Conservation (phyloP, 495 filamentous ascomycete species). For the Neurospora africana region DNA sequence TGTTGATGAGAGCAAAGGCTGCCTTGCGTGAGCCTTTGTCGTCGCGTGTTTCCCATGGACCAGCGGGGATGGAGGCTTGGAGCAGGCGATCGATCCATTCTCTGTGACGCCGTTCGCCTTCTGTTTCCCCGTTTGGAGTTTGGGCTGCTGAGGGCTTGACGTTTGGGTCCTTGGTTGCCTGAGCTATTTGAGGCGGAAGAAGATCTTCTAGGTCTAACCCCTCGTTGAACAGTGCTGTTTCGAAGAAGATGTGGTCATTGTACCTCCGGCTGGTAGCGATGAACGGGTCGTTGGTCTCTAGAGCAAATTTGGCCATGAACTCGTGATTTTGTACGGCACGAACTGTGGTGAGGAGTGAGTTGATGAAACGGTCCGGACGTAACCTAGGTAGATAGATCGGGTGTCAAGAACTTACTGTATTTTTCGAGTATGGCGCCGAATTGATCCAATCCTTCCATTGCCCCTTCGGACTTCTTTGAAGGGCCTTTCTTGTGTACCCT, state of each 20-base stretch:
- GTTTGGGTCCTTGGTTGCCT: neutral
- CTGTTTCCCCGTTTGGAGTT: neutral
- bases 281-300: neutral
- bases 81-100: neutral
- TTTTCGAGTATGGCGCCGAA: neutral
- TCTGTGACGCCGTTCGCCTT: neutral
- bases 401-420: neutral
- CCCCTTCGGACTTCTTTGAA: neutral
- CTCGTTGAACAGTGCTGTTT: neutral
- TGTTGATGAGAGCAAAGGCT: neutral
- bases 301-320: neutral
- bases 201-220: neutral
- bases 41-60: neutral
- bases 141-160: neutral
- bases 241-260: neutral
- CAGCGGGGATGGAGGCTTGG: neutral
- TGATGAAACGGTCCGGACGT: neutral
- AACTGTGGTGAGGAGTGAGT: neutral
- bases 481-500: too few relatives aligned
- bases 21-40: neutral
- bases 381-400: too few relatives aligned
- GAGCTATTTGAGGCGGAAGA: neutral
- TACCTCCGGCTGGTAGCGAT: neutral
- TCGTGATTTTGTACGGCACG: neutral
- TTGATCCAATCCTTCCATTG: neutral